phyloP scores from a whole-genome alignment of 208 protist genomes.

The Trypanosoma brucei region DNA sequence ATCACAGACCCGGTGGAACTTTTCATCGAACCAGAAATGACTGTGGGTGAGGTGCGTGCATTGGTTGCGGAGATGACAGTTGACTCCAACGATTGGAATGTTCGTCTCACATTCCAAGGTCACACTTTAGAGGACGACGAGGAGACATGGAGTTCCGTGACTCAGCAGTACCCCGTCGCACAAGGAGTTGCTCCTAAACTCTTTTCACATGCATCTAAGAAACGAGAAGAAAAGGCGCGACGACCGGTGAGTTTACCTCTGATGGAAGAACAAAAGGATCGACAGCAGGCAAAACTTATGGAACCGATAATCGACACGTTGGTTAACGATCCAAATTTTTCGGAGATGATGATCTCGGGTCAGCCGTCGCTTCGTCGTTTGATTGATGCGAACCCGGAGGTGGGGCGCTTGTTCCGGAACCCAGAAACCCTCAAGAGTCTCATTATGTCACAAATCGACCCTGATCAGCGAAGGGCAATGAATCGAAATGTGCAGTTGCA shows the following conservation, averaged over 20 bases:
- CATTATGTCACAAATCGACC: slow-evolving; percentile 67
- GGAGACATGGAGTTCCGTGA: slow-evolving; percentile 28
- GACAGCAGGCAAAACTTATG: slow-evolving; percentile 36
- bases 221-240: slow-evolving; percentile 20
- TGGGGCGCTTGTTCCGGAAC: slow-evolving; percentile 44
- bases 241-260: slow-evolving; percentile 28
- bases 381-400: slow-evolving; percentile 51
- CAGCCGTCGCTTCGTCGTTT: slow-evolving; percentile 47
- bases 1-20: slow-evolving; percentile 49
- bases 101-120: slow-evolving; percentile 62
- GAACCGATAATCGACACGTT: slow-evolving; percentile 70
- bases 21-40: slow-evolving; percentile 72
- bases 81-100: slow-evolving; percentile 23
- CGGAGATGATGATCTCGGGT: slow-evolving; percentile 44
- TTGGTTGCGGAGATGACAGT: slow-evolving; percentile 51
- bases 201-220: slow-evolving; percentile 45
- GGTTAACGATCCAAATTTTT: slow-evolving; percentile 42
- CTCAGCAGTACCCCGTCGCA: background rate
- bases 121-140: slow-evolving; percentile 41
- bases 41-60: slow-evolving; percentile 63
- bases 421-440: slow-evolving; percentile 70
- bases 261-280: background rate
- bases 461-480: slow-evolving; percentile 53
- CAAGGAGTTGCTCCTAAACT: slow-evolving; percentile 38
- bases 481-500: slow-evolving; percentile 49